Evolutionary conservation across 2,329 filamentous ascomycete genomes (phyloP).

Genomic region (Thielaviopsis ethacetica): DNA sequence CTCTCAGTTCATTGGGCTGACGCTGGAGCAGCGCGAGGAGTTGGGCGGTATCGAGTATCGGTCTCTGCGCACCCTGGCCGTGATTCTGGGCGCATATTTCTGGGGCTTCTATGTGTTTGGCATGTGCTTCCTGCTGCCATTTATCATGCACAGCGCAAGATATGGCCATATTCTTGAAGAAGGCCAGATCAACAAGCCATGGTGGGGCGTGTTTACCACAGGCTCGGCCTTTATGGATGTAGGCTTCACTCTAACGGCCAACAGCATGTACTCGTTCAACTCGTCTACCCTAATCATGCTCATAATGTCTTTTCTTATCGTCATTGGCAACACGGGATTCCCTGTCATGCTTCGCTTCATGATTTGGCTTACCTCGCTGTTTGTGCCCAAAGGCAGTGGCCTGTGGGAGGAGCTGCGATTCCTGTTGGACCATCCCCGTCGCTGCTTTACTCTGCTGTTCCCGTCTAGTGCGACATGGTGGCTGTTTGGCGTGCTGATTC

Average conservation of each 20-base stretch:
- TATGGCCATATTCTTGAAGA: constrained; percentile 51
- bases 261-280: constrained; percentile 87
- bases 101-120: constrained; percentile 68
- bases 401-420: constrained; percentile 85
- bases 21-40: constrained; percentile 84
- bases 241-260: constrained; percentile 80
- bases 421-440: constrained; percentile 80
- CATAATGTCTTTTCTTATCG: constrained; percentile 68
- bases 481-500: constrained; percentile 72
- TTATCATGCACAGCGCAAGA: constrained; percentile 49
- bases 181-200: constrained; percentile 48
- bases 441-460: constrained; percentile 91
- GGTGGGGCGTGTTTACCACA: constrained; percentile 88
- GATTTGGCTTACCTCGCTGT: constrained; percentile 64
- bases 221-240: constrained; percentile 86
- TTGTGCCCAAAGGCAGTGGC: constrained; percentile 47
- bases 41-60: constrained; percentile 93
- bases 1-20: constrained; percentile 77
- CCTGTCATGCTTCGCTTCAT: constrained; percentile 86
- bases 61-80: constrained; percentile 67
- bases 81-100: constrained; percentile 67
- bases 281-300: constrained; percentile 59
- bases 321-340: constrained; percentile 91
- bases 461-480: constrained; percentile 87
- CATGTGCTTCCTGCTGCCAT: constrained; percentile 57